Percentiles rank a stretch among this genome's conserved stretches.
Evolutionary conservation across 2,329 filamentous ascomycete genomes (phyloP).

Genomic region (Cladosporium sp.): DNA sequence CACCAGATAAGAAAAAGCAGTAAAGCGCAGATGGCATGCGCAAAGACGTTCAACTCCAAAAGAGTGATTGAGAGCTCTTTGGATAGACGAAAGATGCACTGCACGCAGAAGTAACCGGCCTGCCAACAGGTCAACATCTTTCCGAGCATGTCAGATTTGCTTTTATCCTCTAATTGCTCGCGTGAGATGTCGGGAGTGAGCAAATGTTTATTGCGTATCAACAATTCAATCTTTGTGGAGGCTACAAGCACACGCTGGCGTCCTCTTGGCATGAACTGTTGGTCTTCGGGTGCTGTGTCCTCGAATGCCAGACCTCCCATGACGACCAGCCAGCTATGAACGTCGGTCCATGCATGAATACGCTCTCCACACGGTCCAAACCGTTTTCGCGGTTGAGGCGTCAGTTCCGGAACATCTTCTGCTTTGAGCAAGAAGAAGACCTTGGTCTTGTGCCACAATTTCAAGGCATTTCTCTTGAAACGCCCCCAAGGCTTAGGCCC

Average conservation of each 20-base stretch:
- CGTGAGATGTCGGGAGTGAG: too few relatives aligned
- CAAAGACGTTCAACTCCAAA: too few relatives aligned
- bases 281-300: not conserved
- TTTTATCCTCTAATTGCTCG: too few relatives aligned
- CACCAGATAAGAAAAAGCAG: too few relatives aligned
- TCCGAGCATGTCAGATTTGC: too few relatives aligned
- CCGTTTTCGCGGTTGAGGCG: not conserved
- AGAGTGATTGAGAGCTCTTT: too few relatives aligned
- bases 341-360: slow-evolving; percentile 15
- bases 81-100: too few relatives aligned
- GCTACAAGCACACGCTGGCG: not conserved
- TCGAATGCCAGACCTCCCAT: slow-evolving; percentile 20
- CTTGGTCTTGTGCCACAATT: not conserved
- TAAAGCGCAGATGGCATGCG: too few relatives aligned
- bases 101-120: too few relatives aligned
- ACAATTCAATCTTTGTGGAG: not conserved
- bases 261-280: not conserved
- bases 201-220: too few relatives aligned
- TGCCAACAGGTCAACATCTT: too few relatives aligned
- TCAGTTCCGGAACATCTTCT: not conserved
- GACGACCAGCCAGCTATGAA: slow-evolving; percentile 18
- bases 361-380: not conserved
- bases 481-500: not conserved
- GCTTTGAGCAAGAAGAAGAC: not conserved
- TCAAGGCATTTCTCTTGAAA: not conserved